A percentile compares a stretch with the other conserved stretches of the same genome.
Conservation (phyloP, 1,284 basidiomycete genomes). For the Puccinia triticina region DNA sequence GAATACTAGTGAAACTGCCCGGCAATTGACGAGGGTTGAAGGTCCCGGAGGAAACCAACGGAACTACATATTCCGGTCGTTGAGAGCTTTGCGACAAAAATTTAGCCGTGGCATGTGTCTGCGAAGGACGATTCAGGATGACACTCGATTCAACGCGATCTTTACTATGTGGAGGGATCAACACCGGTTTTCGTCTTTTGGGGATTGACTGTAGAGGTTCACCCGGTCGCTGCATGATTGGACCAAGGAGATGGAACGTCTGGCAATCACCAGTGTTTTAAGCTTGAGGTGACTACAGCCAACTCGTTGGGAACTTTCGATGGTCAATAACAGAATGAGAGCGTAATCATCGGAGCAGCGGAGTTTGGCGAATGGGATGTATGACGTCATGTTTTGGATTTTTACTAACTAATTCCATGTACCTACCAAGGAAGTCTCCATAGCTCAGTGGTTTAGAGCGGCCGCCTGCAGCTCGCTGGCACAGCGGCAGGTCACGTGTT, state of each 20-base stretch:
- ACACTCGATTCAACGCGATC: background rate
- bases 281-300: background rate
- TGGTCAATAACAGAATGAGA: too few relatives aligned
- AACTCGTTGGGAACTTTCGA: background rate
- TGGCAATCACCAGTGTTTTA: background rate
- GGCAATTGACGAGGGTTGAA: conserved; percentile 13
- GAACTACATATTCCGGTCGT: background rate
- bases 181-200: conserved; percentile 42
- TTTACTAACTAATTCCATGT: too few relatives aligned
- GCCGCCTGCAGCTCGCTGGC: conserved; percentile 34
- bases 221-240: conserved; percentile 15
- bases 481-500: conserved; percentile 51
- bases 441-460: conserved; percentile 52
- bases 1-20: conserved; percentile 22
- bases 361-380: too few relatives aligned
- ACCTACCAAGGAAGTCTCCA: conserved; percentile 11
- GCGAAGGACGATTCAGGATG: conserved; percentile 11
- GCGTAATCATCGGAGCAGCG: too few relatives aligned
- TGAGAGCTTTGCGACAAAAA: background rate
- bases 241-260: background rate
- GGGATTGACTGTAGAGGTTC: conserved; percentile 26
- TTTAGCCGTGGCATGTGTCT: background rate
- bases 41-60: conserved; percentile 1
- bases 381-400: background rate
- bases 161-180: conserved; percentile 26